phyloP scores from a whole-genome alignment of 2,329 filamentous ascomycete genomes.

The Penicillium sp. region DNA sequence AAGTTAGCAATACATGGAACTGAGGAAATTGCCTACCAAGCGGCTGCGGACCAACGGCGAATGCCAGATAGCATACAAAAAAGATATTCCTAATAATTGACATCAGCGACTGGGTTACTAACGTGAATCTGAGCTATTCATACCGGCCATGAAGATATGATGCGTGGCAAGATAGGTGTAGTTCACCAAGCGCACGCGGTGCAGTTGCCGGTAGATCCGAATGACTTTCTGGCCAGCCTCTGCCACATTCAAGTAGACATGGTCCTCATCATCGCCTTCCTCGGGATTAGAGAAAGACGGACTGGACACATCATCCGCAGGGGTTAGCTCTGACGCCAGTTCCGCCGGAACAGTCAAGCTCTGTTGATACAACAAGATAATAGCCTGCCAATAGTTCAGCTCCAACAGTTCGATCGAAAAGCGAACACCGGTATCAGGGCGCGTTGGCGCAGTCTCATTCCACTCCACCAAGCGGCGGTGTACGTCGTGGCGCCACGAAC shows the following conservation, averaged over 20 bases:
- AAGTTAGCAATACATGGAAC: not conserved
- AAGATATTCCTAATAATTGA: constrained; percentile 67
- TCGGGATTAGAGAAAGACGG: constrained; percentile 51
- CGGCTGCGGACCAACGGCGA: constrained; percentile 83
- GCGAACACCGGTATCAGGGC: constrained; percentile 77
- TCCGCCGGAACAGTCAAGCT: constrained; percentile 82
- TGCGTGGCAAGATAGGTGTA: constrained; percentile 96
- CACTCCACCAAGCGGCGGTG: constrained; percentile 81
- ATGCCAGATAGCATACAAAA: constrained; percentile 97
- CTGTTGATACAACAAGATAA: constrained; percentile 94
- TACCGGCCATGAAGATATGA: constrained; percentile 94
- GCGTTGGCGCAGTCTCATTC: constrained; percentile 79
- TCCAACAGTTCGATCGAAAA: constrained; percentile 91
- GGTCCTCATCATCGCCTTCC: constrained; percentile 72
- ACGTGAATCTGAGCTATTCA: constrained; percentile 23
- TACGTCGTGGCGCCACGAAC: constrained; percentile 85
- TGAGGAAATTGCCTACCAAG: constrained; percentile 61
- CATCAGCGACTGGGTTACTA: constrained; percentile 11
- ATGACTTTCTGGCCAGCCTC: constrained; percentile 93
- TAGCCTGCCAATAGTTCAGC: constrained; percentile 95
- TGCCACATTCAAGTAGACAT: constrained; percentile 90
- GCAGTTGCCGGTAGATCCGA: constrained; percentile 85
- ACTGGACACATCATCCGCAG: constrained; percentile 61
- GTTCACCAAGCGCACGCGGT: constrained; percentile 85
- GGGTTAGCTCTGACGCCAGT: constrained; percentile 74